These are phyloP conservation scores for Triticum timopheevii DNA, from an alignment of 176 grass and related monocot species.

Conservation along the genomic window DNA sequence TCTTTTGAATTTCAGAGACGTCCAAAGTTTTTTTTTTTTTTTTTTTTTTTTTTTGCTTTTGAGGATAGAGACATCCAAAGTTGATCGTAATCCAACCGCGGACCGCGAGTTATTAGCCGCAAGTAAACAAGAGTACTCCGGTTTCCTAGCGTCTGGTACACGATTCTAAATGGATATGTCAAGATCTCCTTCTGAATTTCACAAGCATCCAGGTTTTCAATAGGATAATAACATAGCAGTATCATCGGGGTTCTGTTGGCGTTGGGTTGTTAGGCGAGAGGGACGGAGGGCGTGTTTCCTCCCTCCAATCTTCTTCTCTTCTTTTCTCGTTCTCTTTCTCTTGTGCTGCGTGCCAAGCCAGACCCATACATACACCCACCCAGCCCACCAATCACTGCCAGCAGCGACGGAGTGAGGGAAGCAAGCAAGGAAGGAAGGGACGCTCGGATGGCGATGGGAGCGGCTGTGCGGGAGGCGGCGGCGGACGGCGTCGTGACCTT, in stretches of 20 bases:
- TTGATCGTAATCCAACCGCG: too few species aligned
- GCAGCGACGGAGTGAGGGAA: not conserved
- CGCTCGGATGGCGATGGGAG: conserved; percentile 25
- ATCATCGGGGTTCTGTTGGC: not conserved
- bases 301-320: not conserved
- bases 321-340: not conserved
- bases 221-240: not conserved
- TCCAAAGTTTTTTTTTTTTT: too few species aligned
- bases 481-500: conserved; percentile 64
- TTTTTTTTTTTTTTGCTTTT: too few species aligned
- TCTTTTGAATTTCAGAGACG: too few species aligned
- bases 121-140: not conserved
- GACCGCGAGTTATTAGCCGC: too few species aligned
- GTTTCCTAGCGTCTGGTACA: not conserved
- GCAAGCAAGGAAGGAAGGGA: not conserved
- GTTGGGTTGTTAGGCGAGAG: conserved; percentile 13
- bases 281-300: not conserved
- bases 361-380: not conserved
- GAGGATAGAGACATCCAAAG: too few species aligned
- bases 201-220: not conserved
- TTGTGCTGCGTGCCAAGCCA: not conserved
- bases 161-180: not conserved
- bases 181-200: not conserved
- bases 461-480: conserved; percentile 46
- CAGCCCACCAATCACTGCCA: not conserved